Percentiles rank a stretch among this genome's conserved stretches.
These are phyloP conservation scores for Termitomyces sp. DNA, from an alignment of 768 basidiomycete species.

Conservation along the genomic window DNA sequence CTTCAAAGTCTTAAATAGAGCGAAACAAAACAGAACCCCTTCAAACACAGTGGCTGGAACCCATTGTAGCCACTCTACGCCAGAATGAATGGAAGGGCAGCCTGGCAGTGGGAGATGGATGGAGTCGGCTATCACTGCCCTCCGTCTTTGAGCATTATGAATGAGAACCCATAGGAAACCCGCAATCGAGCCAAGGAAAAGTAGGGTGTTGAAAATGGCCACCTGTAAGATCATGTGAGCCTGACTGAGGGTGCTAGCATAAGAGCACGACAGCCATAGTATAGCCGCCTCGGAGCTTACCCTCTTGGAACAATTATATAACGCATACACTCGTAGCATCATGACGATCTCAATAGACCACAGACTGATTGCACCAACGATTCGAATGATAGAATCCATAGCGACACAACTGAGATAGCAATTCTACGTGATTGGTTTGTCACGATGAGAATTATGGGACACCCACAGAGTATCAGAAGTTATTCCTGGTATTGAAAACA, in stretches of 20 bases:
- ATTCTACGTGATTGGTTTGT: background rate
- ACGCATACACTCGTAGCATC: constrained; percentile 43
- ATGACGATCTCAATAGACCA: constrained; percentile 50
- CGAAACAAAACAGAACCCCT: constrained; percentile 38
- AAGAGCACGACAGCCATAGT: background rate
- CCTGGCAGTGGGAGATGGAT: constrained; percentile 33
- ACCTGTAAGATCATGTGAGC: constrained; percentile 22
- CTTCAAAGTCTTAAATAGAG: constrained; percentile 30
- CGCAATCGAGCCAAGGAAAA: constrained; percentile 40
- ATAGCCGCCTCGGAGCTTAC: constrained; percentile 20
- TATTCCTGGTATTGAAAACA: constrained; percentile 36
- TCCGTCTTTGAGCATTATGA: constrained; percentile 32
- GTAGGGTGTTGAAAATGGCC: constrained; percentile 33
- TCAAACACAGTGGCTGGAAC: constrained; percentile 29
- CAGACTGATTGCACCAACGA: constrained; percentile 40
- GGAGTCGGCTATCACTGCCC: constrained; percentile 31
- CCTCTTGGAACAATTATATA: constrained; percentile 37
- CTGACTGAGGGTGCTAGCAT: background rate
- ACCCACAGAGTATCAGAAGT: constrained; percentile 33
- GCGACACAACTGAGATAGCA: constrained; percentile 34
- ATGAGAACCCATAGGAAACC: constrained; percentile 40
- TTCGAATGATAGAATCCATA: constrained; percentile 39
- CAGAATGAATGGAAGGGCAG: constrained; percentile 14
- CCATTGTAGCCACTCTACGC: constrained; percentile 17
- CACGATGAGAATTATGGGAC: background rate